Base-by-base conservation (phyloP, 495 filamentous ascomycete species). In the Xylona heveae region DNA sequence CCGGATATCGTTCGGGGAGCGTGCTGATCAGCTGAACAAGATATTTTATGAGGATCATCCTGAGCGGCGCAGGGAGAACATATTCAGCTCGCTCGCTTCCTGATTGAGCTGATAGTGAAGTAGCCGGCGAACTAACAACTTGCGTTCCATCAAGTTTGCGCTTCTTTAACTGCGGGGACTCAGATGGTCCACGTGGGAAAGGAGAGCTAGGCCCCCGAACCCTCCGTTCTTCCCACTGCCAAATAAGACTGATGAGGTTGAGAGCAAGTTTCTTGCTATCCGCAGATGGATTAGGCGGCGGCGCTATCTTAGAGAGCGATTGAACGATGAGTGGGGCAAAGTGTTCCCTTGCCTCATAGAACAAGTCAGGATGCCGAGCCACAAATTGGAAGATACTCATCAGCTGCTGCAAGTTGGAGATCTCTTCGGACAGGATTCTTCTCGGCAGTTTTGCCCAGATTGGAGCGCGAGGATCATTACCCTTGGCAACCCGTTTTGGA, bases 351-450 rank as follows among this genome's bases (percentile, higher is more conserved):
- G 82, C 81, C 35, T 99, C 84, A 39, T 90, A 95, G 54, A 99
- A 95, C 12, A 95, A 59, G 44, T 84, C 78, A 1, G 82, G 76
- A 46, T 95, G 84, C 28, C 78, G 64, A 20, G 94, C 90, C 10
- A 99, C 57, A 49, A 95, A 99, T 42, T 93, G 75, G 51, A 94
- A 95, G 40, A 99, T 95, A 51, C 78, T 82, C 21, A 82, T 93
- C 50, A 94, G 73, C 53, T 95, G 90, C 52, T 92, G 85, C 35
- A 84, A 62, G 41, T 99, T 99, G 39, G 82, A 78, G n/a, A 76
- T 83, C 48, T 99, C 90, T 51, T 99, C 90, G 5, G 79, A 72
- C 31, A 99, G 53, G 30, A 95, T 93, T 17, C 79, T 78, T 20
- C 83, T 70, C 18, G 90, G 82, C 52, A 84, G 81, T 41, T 78